Evolutionary conservation across 768 basidiomycete species (phyloP).

Genomic region (Lactarius psammicola): DNA sequence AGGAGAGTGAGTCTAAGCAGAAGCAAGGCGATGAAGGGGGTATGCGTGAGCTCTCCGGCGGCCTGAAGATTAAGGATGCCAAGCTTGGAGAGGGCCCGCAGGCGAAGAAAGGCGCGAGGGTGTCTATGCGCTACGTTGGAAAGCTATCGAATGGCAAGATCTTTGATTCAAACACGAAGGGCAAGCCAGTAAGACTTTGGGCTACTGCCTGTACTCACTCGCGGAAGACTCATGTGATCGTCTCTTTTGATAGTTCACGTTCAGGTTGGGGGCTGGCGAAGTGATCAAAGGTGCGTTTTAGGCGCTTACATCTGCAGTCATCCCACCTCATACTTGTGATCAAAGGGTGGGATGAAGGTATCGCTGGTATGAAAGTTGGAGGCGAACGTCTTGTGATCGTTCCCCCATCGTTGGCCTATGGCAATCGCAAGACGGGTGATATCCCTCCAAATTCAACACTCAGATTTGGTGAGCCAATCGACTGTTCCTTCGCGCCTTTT

Average conservation of each 20-base stretch:
- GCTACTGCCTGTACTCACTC: background rate
- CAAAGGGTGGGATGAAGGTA: conserved; percentile 86
- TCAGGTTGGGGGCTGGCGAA: conserved; percentile 80
- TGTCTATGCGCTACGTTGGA: conserved; percentile 91
- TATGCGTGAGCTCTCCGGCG: conserved; percentile 56
- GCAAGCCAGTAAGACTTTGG: conserved; percentile 67
- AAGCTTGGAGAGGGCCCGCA: conserved; percentile 80
- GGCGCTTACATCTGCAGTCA: conserved; percentile 10
- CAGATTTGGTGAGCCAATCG: conserved; percentile 61
- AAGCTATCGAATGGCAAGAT: conserved; percentile 74
- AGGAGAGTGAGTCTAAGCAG: conserved; percentile 29
- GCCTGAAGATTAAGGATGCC: conserved; percentile 72
- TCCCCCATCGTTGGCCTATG: conserved; percentile 71
- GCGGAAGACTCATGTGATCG: conserved; percentile 18
- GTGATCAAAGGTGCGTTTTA: conserved; percentile 77
- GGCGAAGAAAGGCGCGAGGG: conserved; percentile 81
- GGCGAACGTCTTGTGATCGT: conserved; percentile 83
- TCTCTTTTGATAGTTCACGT: conserved; percentile 53
- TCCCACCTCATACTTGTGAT: background rate
- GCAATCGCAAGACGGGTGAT: conserved; percentile 53
- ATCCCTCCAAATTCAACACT: conserved; percentile 84
- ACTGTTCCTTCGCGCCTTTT: background rate
- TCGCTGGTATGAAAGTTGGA: conserved; percentile 87
- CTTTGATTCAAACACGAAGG: conserved; percentile 81
- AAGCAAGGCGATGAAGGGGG: conserved; percentile 38